These are phyloP conservation scores for Choiromyces venosus DNA, from an alignment of 495 filamentous ascomycete species.

Conservation along the genomic window DNA sequence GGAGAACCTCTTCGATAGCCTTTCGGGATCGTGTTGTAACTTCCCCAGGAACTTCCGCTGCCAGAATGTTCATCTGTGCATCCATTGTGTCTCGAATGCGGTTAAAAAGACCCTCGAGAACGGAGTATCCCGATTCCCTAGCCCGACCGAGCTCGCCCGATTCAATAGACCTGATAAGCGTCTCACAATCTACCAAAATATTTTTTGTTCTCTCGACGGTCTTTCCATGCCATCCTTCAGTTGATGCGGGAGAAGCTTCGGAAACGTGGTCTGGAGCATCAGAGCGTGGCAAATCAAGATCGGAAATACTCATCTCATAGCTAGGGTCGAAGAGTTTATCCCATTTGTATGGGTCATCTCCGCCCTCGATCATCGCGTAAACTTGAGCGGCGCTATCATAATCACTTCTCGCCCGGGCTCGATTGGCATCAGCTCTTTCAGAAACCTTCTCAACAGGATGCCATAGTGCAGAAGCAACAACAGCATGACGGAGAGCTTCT, in stretches of 20 bases:
- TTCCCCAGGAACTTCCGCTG: not conserved
- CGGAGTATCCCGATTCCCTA: slow-evolving; percentile 11
- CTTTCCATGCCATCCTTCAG: slow-evolving; percentile 9
- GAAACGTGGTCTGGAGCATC: not conserved
- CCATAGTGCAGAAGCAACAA: slow-evolving; percentile 21
- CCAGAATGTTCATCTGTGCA: not conserved
- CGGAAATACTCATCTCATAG: slow-evolving; percentile 20
- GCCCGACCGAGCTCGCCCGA: slow-evolving; percentile 7
- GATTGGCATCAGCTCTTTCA: slow-evolving; percentile 5
- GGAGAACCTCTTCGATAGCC: not conserved
- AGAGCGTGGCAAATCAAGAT: slow-evolving; percentile 18
- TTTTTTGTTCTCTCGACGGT: slow-evolving; percentile 20
- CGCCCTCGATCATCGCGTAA: slow-evolving; percentile 6
- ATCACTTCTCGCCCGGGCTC: slow-evolving; percentile 13
- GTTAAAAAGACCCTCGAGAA: slow-evolving; percentile 14
- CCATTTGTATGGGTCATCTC: slow-evolving; percentile 18
- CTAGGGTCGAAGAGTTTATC: slow-evolving; percentile 23
- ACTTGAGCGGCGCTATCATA: slow-evolving; percentile 25
- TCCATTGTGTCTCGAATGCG: not conserved
- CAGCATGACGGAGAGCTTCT: slow-evolving; percentile 7
- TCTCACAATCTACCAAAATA: slow-evolving; percentile 11
- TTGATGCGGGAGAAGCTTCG: slow-evolving; percentile 4
- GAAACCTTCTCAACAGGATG: not conserved
- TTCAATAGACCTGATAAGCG: not conserved
- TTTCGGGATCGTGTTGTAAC: not conserved